phyloP scores from a whole-genome alignment of 495 filamentous ascomycete species.

The Daldinia grandis region DNA sequence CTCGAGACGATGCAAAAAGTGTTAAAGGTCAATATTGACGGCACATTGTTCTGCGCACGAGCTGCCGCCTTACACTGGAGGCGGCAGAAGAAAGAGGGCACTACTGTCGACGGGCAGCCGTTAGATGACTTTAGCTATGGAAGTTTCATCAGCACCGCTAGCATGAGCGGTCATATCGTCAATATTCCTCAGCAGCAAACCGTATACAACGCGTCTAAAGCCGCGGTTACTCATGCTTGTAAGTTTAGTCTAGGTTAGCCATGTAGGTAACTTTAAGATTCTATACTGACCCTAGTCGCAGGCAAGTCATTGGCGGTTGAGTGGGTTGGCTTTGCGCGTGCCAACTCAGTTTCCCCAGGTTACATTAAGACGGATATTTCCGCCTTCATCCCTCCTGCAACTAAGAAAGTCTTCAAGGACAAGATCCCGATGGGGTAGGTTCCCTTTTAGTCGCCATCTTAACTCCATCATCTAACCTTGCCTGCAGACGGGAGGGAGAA shows the following conservation, averaged over 20 bases:
- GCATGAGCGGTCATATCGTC: slow-evolving; percentile 85
- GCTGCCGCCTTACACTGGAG: slow-evolving; percentile 75
- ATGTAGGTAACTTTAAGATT: not conserved
- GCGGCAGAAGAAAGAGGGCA: slow-evolving; percentile 68
- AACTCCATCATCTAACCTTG: slow-evolving; percentile 7
- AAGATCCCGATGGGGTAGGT: slow-evolving; percentile 85
- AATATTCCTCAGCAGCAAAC: slow-evolving; percentile 89
- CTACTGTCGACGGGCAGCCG: slow-evolving; percentile 70
- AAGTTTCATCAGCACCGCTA: slow-evolving; percentile 80
- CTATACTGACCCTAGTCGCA: slow-evolving; percentile 23
- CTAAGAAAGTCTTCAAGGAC: slow-evolving; percentile 76
- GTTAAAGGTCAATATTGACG: slow-evolving; percentile 78
- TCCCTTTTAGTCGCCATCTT: not conserved
- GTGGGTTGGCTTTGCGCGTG: slow-evolving; percentile 85
- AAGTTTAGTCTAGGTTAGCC: slow-evolving; percentile 45
- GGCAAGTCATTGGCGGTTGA: slow-evolving; percentile 82
- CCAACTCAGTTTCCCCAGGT: slow-evolving; percentile 84
- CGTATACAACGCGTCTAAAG: slow-evolving; percentile 89
- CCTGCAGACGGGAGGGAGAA: slow-evolving; percentile 69
- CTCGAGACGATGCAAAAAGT: slow-evolving; percentile 73
- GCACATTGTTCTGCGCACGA: slow-evolving; percentile 82
- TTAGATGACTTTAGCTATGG: slow-evolving; percentile 72
- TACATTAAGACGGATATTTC: slow-evolving; percentile 90
- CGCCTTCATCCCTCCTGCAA: slow-evolving; percentile 72
- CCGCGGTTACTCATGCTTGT: slow-evolving; percentile 85